phyloP scores from a whole-genome alignment of 345 rosid species.

The Moringa oleifera region DNA sequence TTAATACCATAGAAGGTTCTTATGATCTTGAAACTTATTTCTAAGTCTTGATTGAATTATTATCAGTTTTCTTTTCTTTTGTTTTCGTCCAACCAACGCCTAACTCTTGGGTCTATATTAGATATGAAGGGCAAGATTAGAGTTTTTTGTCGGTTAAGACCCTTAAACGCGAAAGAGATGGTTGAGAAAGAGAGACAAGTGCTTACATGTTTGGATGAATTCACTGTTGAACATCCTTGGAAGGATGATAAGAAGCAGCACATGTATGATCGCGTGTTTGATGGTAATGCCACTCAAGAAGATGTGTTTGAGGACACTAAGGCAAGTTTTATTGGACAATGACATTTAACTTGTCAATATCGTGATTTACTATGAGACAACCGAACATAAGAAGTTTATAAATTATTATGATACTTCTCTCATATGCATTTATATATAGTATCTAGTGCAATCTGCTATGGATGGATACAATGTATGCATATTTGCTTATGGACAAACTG shows the following conservation, averaged over 20 bases:
- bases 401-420: not conserved
- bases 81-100: too few relatives aligned
- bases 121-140: slow-evolving; percentile 98
- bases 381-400: slow-evolving; percentile 3
- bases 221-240: slow-evolving; percentile 91
- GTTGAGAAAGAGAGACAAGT: slow-evolving; percentile 45
- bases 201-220: slow-evolving; percentile 61
- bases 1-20: slow-evolving; percentile 89
- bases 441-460: slow-evolving; percentile 89
- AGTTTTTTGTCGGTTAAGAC: slow-evolving; percentile 86
- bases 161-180: slow-evolving; percentile 73
- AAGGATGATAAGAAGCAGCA: slow-evolving; percentile 91
- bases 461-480: slow-evolving; percentile 97
- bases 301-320: slow-evolving; percentile 87
- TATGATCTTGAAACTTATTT: not conserved
- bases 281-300: slow-evolving; percentile 68
- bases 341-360: not conserved
- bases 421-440: slow-evolving; percentile 31
- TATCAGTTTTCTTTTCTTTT: too few relatives aligned
- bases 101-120: slow-evolving; percentile 24
- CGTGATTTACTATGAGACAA: too few relatives aligned
- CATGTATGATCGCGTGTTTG: slow-evolving; percentile 89
- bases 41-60: not conserved
- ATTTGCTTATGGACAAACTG: slow-evolving; percentile 98
- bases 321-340: slow-evolving; percentile 30